These are phyloP conservation scores for Pythium phragmitis DNA, from an alignment of 352 stramenopile genomes.

Conservation along the genomic window DNA sequence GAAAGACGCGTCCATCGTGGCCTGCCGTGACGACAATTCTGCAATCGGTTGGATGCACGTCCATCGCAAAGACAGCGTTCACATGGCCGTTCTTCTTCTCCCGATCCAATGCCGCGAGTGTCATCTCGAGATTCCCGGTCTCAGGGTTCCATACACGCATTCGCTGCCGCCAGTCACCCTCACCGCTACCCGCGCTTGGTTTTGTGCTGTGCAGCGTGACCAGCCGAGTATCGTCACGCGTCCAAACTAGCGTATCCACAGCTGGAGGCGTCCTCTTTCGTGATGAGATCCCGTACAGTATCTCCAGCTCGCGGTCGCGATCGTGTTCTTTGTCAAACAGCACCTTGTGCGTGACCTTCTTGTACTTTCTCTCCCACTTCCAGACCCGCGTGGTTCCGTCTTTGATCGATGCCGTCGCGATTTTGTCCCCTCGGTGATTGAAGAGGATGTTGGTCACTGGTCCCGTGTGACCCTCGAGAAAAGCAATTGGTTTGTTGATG, in stretches of 20 bases:
- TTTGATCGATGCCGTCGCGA: constrained; percentile 89
- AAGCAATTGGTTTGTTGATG: constrained; percentile 31
- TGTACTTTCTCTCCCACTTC: constrained; percentile 37
- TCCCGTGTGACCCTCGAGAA: constrained; percentile 75
- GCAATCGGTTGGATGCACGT: constrained; percentile 47
- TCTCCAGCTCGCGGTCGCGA: constrained; percentile 25
- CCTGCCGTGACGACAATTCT: constrained; percentile 51
- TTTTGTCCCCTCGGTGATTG: constrained; percentile 73
- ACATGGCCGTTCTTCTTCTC: constrained; percentile 36
- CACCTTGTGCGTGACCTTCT: constrained; percentile 29
- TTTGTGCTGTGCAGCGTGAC: constrained; percentile 47
- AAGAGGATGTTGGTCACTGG: constrained; percentile 91
- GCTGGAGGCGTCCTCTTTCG: constrained; percentile 23
- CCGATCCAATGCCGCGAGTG: constrained; percentile 30
- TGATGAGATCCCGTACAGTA: constrained; percentile 26
- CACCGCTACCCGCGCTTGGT: constrained; percentile 24
- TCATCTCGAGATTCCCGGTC: constrained; percentile 31
- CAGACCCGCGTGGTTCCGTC: constrained; percentile 65
- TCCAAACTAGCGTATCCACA: constrained; percentile 41
- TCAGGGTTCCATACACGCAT: constrained; percentile 42
- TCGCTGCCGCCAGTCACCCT: constrained; percentile 33
- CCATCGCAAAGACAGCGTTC: constrained; percentile 54
- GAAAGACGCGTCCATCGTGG: constrained; percentile 52
- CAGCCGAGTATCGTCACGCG: constrained; percentile 29
- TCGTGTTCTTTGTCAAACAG: constrained; percentile 26